Evolutionary conservation across 1,284 basidiomycete genomes (phyloP).

Genomic region (Cryptococcus sp.): DNA sequence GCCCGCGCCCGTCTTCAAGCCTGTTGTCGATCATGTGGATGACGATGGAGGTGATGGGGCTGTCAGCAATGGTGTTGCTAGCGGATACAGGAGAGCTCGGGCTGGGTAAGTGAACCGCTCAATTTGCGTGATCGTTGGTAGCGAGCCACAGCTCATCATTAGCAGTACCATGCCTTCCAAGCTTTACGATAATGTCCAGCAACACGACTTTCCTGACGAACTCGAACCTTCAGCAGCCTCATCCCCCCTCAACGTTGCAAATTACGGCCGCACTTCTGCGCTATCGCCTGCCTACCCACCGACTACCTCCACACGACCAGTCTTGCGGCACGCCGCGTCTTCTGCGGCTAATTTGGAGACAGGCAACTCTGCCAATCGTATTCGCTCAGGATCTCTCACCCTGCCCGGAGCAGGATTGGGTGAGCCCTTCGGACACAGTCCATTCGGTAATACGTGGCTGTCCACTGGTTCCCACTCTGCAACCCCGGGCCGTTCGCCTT

Average conservation of each 20-base stretch:
- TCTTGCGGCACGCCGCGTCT: constrained; percentile 72
- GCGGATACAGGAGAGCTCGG: constrained; percentile 46
- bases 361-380: constrained; percentile 66
- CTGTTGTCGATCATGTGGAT: constrained; percentile 64
- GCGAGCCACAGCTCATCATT: constrained; percentile 1
- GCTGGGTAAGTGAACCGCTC: constrained; percentile 48
- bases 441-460: constrained; percentile 86
- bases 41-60: constrained; percentile 52
- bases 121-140: constrained; percentile 1
- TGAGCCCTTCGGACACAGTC: constrained; percentile 74
- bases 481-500: constrained; percentile 31
- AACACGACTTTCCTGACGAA: constrained; percentile 19
- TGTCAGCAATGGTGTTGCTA: constrained; percentile 60
- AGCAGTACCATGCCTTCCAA: constrained; percentile 50
- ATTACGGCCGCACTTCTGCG: constrained; percentile 38
- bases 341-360: constrained; percentile 59
- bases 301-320: constrained; percentile 58
- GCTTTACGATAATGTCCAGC: constrained; percentile 36
- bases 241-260: constrained; percentile 16
- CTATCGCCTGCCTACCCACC: constrained; percentile 41
- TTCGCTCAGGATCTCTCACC: constrained; percentile 85
- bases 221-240: constrained; percentile 15
- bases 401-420: constrained; percentile 71
- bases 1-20: constrained; percentile 57
- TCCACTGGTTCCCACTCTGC: constrained; percentile 54